Evolutionary conservation across 371 early-diverging fungal genomes (phyloP), one percentile per base, ranked within the genome.

Genomic region (Mucor racemosus): DNA sequence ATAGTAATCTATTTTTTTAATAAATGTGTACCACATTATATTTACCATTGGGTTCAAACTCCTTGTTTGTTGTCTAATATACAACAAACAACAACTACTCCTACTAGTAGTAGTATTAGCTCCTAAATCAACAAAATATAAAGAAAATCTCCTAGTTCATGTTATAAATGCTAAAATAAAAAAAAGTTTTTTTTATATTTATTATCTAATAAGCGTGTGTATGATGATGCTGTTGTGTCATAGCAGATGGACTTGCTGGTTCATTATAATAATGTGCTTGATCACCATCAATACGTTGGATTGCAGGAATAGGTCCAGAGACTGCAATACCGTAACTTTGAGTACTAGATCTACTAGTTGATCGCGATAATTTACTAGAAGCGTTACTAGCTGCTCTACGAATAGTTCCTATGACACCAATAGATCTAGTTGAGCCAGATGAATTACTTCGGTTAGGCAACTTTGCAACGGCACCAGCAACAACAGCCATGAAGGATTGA

Each of bases 391-490:
- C 70, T 14, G 71, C 73, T 21, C 77, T 68, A 26, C 75, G 69
- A 50, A 77, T 62, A 17, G 64, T 70, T 6, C 75, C 73, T 14
- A 77, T 40, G 2, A 77, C 68, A 17, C 73, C 64, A 13, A 41
- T 46, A n/a, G 67, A 61, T 7, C 54, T 34, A n/a, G 48, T 61
- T 14, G 71, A 68, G 3, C 66, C 26, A 26, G 60, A 65, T 1
- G 70, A 72, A 14, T 67, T 66, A 33, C 62, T 63, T 0, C 69
- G 67, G 14, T 60, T 68, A 15, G 79, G 79, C 3, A 78, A 58
- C 39, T 72, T 74, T 35, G 79, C 71, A n/a, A 78, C 79, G 11
- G 75, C 74, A 10, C 76, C 75, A 42, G 79, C 71, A 21, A 78
- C 79, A 10, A 72, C 79, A 7, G 69, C 72, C 79, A 78, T 72